Evolutionary conservation across 2,329 filamentous ascomycete genomes (phyloP), one percentile per base, ranked within the genome.

Genomic region (Lachnellula suecica): DNA sequence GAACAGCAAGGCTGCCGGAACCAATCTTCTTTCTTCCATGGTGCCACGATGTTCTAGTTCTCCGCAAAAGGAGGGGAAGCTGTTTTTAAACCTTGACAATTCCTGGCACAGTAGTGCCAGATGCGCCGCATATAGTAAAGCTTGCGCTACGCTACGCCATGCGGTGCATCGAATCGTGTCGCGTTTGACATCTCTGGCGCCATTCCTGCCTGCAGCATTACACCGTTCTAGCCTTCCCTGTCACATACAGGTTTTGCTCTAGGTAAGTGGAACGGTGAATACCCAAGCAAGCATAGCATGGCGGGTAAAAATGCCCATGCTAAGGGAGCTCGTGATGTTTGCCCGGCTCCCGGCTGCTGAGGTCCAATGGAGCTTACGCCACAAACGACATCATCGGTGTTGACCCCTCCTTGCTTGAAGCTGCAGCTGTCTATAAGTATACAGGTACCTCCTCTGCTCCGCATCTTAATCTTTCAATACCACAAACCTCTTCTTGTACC

Each of bases 361-460:
- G 4, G 20, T 44, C 42, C 11, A 44, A 31, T 44, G 17, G 11
- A 46, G 46, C 35, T 40, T 31, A 42, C 42, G 51, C 51, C 51
- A 52, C 50, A 53, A 27, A 53, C 51, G 51, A 53, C 51, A 53
- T 53, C 51, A 53, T 44, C 23, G 40, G 10, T 44, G 20, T 3
- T 13, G 20, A 22, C 25, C 27, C 23, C 6, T 24, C 49, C 43
- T 41, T 42, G 31, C 31, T 13, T 37, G 23, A 20, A 19, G n/a
- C 20, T 49, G 6, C 20, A 13, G 24, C 25, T 27, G 23, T 44
- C 40, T 13, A 17, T 40, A 48, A 40, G 45, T 38, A 34, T 10
- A 6, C 27, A 40, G 23, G 35, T 35, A 27, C 4, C 27, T 25
- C 15, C 29, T 27, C 22, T 7, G 6, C 17, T 24, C 22, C 17